Evolutionary conservation across 441 rosid species (phyloP), one percentile per base, ranked within the genome.

Genomic region (Raphanus hybrid): DNA sequence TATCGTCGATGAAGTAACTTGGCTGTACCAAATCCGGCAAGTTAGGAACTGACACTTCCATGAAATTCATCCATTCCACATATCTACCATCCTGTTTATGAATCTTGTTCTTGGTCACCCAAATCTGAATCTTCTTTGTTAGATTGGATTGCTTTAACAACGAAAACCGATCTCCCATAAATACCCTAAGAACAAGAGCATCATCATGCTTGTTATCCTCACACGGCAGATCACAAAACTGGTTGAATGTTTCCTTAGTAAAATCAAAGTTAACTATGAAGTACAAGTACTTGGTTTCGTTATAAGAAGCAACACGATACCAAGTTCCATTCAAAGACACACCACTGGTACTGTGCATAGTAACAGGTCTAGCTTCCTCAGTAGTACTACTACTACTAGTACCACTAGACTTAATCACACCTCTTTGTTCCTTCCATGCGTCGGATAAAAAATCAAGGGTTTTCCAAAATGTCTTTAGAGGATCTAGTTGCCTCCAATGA

Each of bases 61-160:
- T 27, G 9, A 59, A 59, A 27, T 5, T 59, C 64, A 59, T 12
- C 37, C 64, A 59, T 12, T 59, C 16, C 37, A 59, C 64, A 59
- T 59, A 15, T 59, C 64, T 26, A 59, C 64, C 64, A 59, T 8
- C 4, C 37, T 0, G 37, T 59, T 59, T 59, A 26, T 59, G 64
- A 59, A 59, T 59, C 64, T 59, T 59, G 16, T 59, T 59, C 64
- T 59, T 59, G 37, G 35, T 59, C 9, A 59, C 64, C 64, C 64
- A 59, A 26, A 59, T 26, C 64, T 59, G 37, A 59, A 59, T 59
- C 64, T 59, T 59, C 37, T 59, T 59, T 59, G 64, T 26, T 59
- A 11, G 35, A 26, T 27, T 16, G 3, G 57, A 5, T 50, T 50
- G 57, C 57, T 50, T 50, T 50, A 50, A 6, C 57, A 50, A 50